A percentile compares a stretch with the other conserved stretches of the same genome.
Evolutionary conservation across 2,329 filamentous ascomycete species (phyloP).

Genomic region (Fonsecaea nubica): DNA sequence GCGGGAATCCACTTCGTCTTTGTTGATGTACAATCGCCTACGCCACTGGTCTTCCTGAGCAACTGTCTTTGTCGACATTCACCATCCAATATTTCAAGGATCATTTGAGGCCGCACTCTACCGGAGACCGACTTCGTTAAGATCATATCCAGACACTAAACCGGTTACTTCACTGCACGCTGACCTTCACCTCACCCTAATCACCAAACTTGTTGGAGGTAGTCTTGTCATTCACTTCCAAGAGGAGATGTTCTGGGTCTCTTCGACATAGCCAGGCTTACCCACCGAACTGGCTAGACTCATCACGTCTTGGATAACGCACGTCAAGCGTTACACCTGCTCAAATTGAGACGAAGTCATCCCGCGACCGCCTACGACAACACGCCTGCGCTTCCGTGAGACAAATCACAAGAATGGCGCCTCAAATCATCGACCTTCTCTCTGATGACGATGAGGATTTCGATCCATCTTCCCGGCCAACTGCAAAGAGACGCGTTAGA

Average conservation of each 20-base stretch:
- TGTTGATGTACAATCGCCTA: neutral
- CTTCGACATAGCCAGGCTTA: neutral
- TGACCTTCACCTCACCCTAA: neutral
- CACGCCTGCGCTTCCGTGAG: neutral
- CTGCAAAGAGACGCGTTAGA: neutral
- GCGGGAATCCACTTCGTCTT: neutral
- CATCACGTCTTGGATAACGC: neutral
- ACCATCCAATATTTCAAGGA: neutral
- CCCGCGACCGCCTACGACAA: neutral
- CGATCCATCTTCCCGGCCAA: neutral
- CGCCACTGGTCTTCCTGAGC: neutral
- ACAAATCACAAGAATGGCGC: neutral
- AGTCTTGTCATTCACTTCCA: neutral
- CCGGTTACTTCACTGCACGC: neutral
- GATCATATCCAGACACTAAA: too few species aligned
- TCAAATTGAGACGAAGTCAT: neutral
- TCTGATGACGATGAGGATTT: slow-evolving; percentile 17
- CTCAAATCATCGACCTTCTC: slow-evolving; percentile 15
- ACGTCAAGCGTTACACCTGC: neutral
- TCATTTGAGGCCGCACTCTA: neutral
- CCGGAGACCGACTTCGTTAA: neutral
- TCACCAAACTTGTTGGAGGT: neutral
- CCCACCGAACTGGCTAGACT: neutral
- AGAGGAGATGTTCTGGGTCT: neutral
- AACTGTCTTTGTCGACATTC: neutral